Evolutionary conservation across 805 yeast genomes (phyloP), one percentile per base, ranked within the genome.

Genomic region (Starmerella potacharoeniae): DNA sequence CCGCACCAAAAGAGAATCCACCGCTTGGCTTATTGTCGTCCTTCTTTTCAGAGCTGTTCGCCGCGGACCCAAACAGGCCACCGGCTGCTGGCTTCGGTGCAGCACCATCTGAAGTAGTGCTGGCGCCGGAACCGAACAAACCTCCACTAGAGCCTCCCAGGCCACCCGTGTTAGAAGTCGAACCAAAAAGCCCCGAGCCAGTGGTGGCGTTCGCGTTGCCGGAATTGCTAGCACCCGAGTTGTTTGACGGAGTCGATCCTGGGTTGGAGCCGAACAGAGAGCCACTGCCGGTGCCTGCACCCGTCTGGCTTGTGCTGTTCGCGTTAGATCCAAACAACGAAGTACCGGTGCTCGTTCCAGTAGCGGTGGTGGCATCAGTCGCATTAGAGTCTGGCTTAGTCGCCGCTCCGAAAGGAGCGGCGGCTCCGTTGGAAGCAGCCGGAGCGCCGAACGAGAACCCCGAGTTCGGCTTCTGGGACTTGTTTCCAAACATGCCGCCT

Each of bases 51-150:
- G 53, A 22, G 29, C 28, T 22, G 35, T 4, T 14, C 6, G 42
- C 40, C 22, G 53, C 37, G 14, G 48, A 29, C 5, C 62, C 61
- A 42, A 60, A 60, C 22, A 57, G 46, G 39, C 58, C 62, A 31
- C 57, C 51, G 6, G 52, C 22, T 39, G 58, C 41, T 54, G 48
- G 31, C 16, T 49, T 40, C 9, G 56, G 35, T 8, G 58, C 13
- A 13, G 7, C 29, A 10, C n/a, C 14, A 29, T 17, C n/a, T 5
- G 6, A 13, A 9, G 43, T 11, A 17, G 29, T 17, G 28, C 13
- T n/a, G 30, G 45, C 4, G 17, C 47, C 41, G 13, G 43, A 31
- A 7, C 48, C 17, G 45, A 29, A 52, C 3, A 45, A 28, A 8
- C 54, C 53, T 29, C 49, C 29, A 33, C 36, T 29, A 6, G 50